Conservation (phyloP, 2,329 filamentous ascomycete genomes). For the Lachnellula subtilissima region DNA sequence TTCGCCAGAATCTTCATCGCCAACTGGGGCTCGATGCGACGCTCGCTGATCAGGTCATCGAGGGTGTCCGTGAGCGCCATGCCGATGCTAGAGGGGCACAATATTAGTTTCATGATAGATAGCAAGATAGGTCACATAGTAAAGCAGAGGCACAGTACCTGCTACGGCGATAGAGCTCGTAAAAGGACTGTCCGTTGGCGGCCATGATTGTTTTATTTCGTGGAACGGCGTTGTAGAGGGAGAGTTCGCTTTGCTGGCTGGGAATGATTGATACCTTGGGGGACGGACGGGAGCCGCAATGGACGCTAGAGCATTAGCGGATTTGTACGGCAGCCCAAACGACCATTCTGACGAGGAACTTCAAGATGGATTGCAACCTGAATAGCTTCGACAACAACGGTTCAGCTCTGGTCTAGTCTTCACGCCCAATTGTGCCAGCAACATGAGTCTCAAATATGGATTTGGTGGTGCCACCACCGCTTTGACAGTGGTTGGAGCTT, state of each 20-base stretch:
- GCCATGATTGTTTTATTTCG: constrained; percentile 38
- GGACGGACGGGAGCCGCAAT: constrained; percentile 13
- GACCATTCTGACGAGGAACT: neutral
- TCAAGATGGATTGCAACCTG: constrained; percentile 7
- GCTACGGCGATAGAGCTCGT: constrained; percentile 97
- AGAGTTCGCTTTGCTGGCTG: constrained; percentile 6
- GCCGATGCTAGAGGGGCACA: constrained; percentile 66
- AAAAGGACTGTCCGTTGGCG: constrained; percentile 56
- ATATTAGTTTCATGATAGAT: constrained; percentile 25
- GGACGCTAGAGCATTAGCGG: constrained; percentile 3
- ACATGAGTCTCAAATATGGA: constrained; percentile 71
- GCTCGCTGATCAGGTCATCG: constrained; percentile 90
- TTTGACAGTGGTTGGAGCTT: constrained; percentile 69
- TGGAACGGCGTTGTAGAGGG: constrained; percentile 15
- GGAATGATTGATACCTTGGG: constrained; percentile 11
- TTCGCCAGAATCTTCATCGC: constrained; percentile 97
- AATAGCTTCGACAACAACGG: constrained; percentile 12
- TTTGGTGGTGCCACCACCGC: constrained; percentile 63
- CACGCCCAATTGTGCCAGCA: constrained; percentile 24
- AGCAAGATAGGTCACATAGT: constrained; percentile 18
- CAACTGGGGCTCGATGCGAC: constrained; percentile 93
- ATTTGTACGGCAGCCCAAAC: constrained; percentile 5
- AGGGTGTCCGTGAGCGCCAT: constrained; percentile 92
- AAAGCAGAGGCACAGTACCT: constrained; percentile 61
- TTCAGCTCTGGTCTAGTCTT: constrained; percentile 1